Evolutionary conservation across 2,329 filamentous ascomycete genomes (phyloP).

Genomic region (Decorospora gaudefroyi): DNA sequence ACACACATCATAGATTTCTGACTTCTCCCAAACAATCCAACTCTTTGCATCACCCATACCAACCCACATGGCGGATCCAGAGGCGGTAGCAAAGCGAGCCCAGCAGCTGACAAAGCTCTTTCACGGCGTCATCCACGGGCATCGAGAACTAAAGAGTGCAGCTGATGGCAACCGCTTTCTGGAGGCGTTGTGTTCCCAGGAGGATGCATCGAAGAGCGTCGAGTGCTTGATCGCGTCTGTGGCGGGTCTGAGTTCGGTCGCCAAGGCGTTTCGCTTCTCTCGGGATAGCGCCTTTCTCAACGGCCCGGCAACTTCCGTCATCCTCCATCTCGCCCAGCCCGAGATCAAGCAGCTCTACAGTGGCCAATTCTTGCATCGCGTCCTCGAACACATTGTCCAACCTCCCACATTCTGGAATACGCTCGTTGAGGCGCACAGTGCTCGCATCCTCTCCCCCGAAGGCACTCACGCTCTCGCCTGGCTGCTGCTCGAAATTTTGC

Average conservation of each 20-base stretch:
- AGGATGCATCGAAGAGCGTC: conserved; percentile 49
- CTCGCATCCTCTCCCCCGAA: conserved; percentile 27
- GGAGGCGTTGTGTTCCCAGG: conserved; percentile 54
- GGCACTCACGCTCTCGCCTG: conserved; percentile 44
- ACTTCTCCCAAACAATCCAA: neutral
- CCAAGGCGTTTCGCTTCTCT: conserved; percentile 52
- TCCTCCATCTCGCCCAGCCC: conserved; percentile 50
- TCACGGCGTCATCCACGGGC: conserved; percentile 47
- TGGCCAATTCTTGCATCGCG: conserved; percentile 55
- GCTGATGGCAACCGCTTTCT: conserved; percentile 54
- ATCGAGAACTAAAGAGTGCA: conserved; percentile 46
- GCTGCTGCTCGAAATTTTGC: conserved; percentile 56
- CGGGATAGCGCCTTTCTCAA: conserved; percentile 54
- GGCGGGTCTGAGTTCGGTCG: conserved; percentile 43
- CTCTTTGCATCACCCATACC: neutral
- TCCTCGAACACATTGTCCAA: conserved; percentile 55
- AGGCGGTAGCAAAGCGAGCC: conserved; percentile 30
- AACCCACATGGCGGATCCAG: conserved; percentile 24
- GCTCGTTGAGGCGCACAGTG: conserved; percentile 44
- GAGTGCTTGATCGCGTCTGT: conserved; percentile 38
- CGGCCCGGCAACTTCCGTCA: conserved; percentile 33
- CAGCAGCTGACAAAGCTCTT: conserved; percentile 49
- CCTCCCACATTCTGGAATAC: conserved; percentile 62
- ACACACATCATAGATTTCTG: neutral
- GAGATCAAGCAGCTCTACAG: conserved; percentile 55